Conservation (phyloP, 805 yeast species). For the Hanseniaspora hatyaiensis region DNA sequence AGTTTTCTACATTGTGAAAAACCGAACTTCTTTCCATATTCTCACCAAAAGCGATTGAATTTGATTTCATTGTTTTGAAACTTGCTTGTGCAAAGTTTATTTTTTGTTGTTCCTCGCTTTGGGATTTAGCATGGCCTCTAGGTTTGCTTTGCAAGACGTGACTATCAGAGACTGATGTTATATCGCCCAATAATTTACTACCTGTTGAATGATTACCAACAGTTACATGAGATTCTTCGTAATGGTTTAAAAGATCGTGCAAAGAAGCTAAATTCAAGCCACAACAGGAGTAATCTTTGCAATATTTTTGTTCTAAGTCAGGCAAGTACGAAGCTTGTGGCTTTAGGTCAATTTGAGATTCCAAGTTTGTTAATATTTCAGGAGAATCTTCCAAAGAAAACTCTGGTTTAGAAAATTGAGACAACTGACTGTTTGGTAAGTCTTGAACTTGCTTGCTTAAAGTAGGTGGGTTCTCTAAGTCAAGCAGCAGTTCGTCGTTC, state of each 20-base stretch:
- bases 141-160: background rate
- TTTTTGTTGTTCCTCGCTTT: slow-evolving; percentile 18
- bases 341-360: slow-evolving; percentile 1
- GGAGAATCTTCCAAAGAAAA: no score
- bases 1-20: slow-evolving; percentile 8
- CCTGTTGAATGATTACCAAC: slow-evolving; percentile 32
- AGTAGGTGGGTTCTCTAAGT: background rate
- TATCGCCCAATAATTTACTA: no score
- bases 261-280: slow-evolving; percentile 84
- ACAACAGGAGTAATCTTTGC: slow-evolving; percentile 93
- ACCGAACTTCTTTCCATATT: background rate
- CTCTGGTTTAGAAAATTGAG: background rate
- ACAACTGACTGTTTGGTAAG: background rate
- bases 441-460: background rate
- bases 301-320: slow-evolving; percentile 86
- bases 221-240: slow-evolving; percentile 84
- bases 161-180: slow-evolving; percentile 12
- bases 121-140: slow-evolving; percentile 16
- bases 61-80: slow-evolving; percentile 18
- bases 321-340: slow-evolving; percentile 56
- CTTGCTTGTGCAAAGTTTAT: slow-evolving; percentile 21
- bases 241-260: slow-evolving; percentile 86
- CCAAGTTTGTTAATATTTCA: background rate
- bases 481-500: slow-evolving; percentile 8
- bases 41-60: background rate